Conservation (phyloP, 352 stramenopile species). For the Pythium biforme region DNA sequence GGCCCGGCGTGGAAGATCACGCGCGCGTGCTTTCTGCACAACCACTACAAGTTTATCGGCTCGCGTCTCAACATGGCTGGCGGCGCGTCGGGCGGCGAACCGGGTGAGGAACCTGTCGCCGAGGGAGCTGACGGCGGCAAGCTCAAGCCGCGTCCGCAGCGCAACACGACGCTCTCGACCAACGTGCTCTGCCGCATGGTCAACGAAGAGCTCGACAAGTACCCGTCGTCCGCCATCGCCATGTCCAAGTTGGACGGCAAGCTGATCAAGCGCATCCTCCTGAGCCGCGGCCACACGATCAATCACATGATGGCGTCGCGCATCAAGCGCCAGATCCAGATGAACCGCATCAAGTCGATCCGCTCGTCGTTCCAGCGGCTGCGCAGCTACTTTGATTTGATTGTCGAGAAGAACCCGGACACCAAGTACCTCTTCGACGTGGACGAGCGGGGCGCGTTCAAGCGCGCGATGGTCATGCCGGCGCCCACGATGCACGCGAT, state of each 20-base stretch:
- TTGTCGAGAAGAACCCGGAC: constrained; percentile 65
- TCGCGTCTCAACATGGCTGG: constrained; percentile 32
- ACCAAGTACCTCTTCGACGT: constrained; percentile 57
- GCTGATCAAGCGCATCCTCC: constrained; percentile 64
- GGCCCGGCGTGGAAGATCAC: constrained; percentile 74
- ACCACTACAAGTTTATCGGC: constrained; percentile 87
- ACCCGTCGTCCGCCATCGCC: constrained; percentile 50
- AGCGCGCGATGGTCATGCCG: constrained; percentile 62
- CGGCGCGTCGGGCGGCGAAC: constrained; percentile 8
- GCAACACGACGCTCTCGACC: constrained; percentile 81
- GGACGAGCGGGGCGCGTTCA: constrained; percentile 49
- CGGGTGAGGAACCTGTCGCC: not conserved
- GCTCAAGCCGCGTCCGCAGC: constrained; percentile 30
- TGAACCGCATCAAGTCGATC: constrained; percentile 53
- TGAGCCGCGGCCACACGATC: constrained; percentile 68
- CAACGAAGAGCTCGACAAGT: constrained; percentile 61
- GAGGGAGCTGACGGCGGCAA: constrained; percentile 1
- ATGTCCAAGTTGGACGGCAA: constrained; percentile 78
- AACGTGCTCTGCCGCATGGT: constrained; percentile 77
- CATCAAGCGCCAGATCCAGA: constrained; percentile 73
- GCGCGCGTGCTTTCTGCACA: constrained; percentile 70
- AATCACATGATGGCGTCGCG: constrained; percentile 85
- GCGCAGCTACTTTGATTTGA: constrained; percentile 53
- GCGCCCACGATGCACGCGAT: constrained; percentile 53
- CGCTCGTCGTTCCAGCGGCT: constrained; percentile 70